These are phyloP conservation scores for Spergularia bocconei DNA, from an alignment of 148 eudicot species.

Conservation along the genomic window DNA sequence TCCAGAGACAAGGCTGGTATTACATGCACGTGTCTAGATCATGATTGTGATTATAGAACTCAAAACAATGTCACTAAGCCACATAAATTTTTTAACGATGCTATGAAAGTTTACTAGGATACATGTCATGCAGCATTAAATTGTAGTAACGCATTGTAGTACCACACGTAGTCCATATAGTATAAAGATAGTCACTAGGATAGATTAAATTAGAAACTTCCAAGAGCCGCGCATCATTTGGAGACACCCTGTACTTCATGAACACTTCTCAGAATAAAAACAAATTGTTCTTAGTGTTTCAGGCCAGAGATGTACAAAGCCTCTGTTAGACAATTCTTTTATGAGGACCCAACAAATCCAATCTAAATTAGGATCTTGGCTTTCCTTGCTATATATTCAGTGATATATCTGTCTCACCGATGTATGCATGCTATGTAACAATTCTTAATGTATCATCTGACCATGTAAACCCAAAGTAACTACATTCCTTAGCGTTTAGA, in stretches of 20 bases:
- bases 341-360: not conserved
- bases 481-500: not conserved
- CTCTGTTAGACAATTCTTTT: slow-evolving; percentile 1
- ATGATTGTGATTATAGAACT: not conserved
- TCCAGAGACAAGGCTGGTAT: not conserved
- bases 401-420: not conserved
- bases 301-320: not conserved
- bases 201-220: not conserved
- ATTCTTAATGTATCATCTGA: not conserved
- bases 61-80: not conserved
- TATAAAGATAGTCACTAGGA: not conserved
- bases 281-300: not conserved
- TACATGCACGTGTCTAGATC: not conserved
- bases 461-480: not conserved
- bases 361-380: not conserved
- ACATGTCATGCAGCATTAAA: not conserved
- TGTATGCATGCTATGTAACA: not conserved
- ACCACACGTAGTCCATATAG: not conserved
- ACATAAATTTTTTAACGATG: not conserved
- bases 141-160: not conserved
- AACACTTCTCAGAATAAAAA: not conserved
- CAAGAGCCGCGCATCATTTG: not conserved
- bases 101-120: not conserved
- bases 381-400: not conserved
- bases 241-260: not conserved